Conservation (phyloP, 768 basidiomycete species). For the Leucogyrophana mollusca region DNA sequence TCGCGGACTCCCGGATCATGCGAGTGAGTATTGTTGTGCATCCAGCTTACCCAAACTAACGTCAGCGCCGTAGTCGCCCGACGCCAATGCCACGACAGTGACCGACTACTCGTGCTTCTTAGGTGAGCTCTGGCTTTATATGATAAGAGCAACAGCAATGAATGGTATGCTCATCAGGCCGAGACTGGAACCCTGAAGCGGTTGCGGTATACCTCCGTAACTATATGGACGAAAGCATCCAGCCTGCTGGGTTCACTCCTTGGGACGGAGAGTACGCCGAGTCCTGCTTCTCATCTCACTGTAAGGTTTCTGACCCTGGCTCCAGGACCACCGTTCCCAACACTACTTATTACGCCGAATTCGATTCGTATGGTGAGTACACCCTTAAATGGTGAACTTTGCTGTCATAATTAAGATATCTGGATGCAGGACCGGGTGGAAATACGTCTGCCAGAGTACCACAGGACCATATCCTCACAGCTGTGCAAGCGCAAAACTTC, state of each 20-base stretch:
- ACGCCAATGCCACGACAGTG: conserved; percentile 51
- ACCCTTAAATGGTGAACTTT: neutral
- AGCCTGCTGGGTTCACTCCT: conserved; percentile 49
- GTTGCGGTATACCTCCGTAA: conserved; percentile 52
- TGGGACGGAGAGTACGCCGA: conserved; percentile 40
- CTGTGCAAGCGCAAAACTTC: conserved; percentile 38
- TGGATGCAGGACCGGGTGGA: conserved; percentile 50
- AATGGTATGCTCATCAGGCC: conserved; percentile 12
- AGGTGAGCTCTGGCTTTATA: conserved; percentile 23
- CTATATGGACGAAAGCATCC: conserved; percentile 53
- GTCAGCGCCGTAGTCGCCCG: conserved; percentile 40
- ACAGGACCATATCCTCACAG: conserved; percentile 46
- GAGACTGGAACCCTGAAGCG: conserved; percentile 62
- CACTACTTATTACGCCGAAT: conserved; percentile 62
- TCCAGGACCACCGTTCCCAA: conserved; percentile 47
- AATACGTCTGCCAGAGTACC: conserved; percentile 41
- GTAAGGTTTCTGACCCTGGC: neutral
- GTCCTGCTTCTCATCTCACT: neutral
- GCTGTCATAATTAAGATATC: neutral
- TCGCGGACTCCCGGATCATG: conserved; percentile 51
- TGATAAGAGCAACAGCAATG: neutral
- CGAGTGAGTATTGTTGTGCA: conserved; percentile 35
- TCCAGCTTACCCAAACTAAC: neutral
- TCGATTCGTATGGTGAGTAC: conserved; percentile 45
- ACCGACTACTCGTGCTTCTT: conserved; percentile 48